phyloP scores from a whole-genome alignment of 805 yeast species.

The Saccharomycopsis microspora region DNA sequence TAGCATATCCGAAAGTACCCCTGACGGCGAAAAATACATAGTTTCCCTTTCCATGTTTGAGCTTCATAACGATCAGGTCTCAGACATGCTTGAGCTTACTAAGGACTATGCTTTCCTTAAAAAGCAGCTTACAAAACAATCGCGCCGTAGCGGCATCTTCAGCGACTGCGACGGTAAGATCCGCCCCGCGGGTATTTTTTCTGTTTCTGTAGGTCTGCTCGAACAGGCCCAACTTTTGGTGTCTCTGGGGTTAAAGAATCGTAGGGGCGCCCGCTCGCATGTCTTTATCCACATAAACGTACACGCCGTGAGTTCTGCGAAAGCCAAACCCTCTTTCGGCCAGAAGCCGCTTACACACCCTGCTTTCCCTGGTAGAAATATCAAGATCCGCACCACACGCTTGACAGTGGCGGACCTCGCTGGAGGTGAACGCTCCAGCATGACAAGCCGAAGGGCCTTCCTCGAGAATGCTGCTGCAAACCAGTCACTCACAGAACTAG shows the following conservation, averaged over 20 bases:
- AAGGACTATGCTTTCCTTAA: conserved; percentile 17
- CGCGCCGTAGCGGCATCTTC: conserved; percentile 27
- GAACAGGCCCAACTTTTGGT: conserved; percentile 28
- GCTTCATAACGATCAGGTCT: conserved; percentile 35
- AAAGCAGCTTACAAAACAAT: conserved; percentile 16
- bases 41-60: conserved; percentile 43
- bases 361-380: conserved; percentile 6
- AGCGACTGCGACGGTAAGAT: conserved; percentile 29
- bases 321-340: neutral
- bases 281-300: conserved; percentile 36
- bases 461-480: conserved; percentile 39
- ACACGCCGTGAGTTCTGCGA: conserved; percentile 18
- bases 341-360: neutral
- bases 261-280: conserved; percentile 40
- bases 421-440: conserved; percentile 39
- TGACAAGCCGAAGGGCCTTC: conserved; percentile 30
- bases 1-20: neutral
- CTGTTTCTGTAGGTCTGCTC: conserved; percentile 26
- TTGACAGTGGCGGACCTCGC: conserved; percentile 42
- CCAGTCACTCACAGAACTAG: conserved; percentile 37
- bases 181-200: conserved; percentile 32
- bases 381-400: conserved; percentile 22
- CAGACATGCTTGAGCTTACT: conserved; percentile 24
- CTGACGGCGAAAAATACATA: conserved; percentile 19
- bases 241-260: conserved; percentile 27